Base-by-base conservation (phyloP, 129 eudicot genomes). In the Sambucus nigra region DNA sequence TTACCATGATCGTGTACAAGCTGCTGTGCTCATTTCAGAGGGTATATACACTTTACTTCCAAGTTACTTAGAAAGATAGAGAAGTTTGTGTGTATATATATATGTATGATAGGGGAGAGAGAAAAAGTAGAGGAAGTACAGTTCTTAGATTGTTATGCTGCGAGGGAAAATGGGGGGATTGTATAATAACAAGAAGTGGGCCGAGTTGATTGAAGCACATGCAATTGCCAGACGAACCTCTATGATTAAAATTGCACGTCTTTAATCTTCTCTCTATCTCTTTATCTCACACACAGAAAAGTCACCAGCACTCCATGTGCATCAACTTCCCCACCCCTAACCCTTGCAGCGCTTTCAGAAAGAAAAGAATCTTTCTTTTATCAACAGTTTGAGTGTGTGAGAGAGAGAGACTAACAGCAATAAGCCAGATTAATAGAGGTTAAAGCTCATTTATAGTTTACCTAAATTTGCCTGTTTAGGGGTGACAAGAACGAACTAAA, bases 1-100 rank as follows among this genome's bases (percentile, higher is more conserved):
- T 65, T 72, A 87, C 96, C 96, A 88, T 50, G 87, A 88, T 61
- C 81, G 72, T 1, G 68, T 61, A 70, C 87, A 80, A 70, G 81
- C 75, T 50, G 74, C 74, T 21, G 23, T 64, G 68, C 60, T 70
- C 67, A 60, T 78, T 72, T 68, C 45, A 20, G 54, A 15, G n/a
- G n/a, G n/a, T n/a, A n/a, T n/a, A n/a, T n/a, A n/a, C 15, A 3
- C 9, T 16, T 45, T 5, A 57, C 25, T 12, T 70, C 46, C 19
- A n/a, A 55, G 47, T 54, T 65, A 63, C 18, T 66, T 18, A 42
- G 65, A 68, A 25, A 35, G 49, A 48, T 23, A 24, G 38, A 55
- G 66, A 49, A 47, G 32, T 54, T 40, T 33, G 46, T 40, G 69
- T 10, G 47, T 31, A 35, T 31, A 33, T 39, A 17, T 46, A 60